These are phyloP conservation scores for Sugiyamaella castrensis DNA, from an alignment of 1,139 yeast species.

Conservation along the genomic window DNA sequence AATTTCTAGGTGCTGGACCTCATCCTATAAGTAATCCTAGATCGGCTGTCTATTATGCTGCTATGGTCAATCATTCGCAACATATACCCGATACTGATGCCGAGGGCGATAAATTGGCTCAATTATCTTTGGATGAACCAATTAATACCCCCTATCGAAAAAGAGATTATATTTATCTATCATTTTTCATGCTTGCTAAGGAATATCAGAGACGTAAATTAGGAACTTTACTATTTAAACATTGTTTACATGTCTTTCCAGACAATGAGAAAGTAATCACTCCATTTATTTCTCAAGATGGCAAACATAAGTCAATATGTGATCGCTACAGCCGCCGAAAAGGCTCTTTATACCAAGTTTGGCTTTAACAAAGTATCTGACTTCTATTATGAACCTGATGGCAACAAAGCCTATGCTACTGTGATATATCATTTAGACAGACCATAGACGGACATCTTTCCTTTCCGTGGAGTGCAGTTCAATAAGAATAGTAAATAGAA, in stretches of 20 bases:
- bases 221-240: constrained; percentile 13
- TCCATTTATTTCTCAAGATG: constrained; percentile 15
- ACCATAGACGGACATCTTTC: no score
- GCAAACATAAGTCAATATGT: constrained; percentile 16
- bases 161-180: constrained; percentile 17
- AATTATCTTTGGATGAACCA: constrained; percentile 17
- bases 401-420: constrained; percentile 7
- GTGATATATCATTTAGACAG: constrained; percentile 4
- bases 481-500: no score
- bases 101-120: constrained; percentile 14
- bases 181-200: constrained; percentile 18
- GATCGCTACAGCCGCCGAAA: constrained; percentile 16
- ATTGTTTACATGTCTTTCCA: constrained; percentile 15
- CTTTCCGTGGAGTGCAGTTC: no score
- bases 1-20: constrained; percentile 11
- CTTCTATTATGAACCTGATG: constrained; percentile 10
- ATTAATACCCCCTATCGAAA: constrained; percentile 16
- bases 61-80: constrained; percentile 6
- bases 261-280: constrained; percentile 3
- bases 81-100: constrained; percentile 12
- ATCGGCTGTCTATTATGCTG: background rate
- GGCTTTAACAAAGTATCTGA: constrained; percentile 16
- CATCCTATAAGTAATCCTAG: constrained; percentile 18
- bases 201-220: constrained; percentile 19
- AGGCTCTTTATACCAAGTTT: constrained; percentile 16